phyloP scores from a whole-genome alignment of 345 rosid genomes.

The Kandelia obovata region DNA sequence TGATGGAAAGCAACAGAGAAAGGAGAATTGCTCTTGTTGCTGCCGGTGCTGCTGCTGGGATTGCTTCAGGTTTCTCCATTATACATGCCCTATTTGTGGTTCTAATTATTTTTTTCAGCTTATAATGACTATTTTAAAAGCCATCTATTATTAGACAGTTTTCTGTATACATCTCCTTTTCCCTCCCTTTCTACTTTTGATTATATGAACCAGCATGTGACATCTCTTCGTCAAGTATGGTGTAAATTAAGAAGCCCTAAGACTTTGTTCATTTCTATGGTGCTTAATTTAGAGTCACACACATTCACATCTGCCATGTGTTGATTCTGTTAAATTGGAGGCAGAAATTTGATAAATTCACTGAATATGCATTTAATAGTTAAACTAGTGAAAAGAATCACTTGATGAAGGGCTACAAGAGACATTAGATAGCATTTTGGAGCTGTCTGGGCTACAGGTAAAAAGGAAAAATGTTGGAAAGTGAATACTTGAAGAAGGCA shows the following conservation, averaged over 20 bases:
- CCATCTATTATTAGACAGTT: neutral
- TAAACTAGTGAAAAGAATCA: neutral
- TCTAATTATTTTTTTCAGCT: slow-evolving; percentile 1
- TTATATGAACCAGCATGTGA: neutral
- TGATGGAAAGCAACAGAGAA: slow-evolving; percentile 98
- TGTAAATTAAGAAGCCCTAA: neutral
- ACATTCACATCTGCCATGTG: too few relatives aligned
- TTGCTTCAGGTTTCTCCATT: slow-evolving; percentile 68
- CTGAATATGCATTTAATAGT: neutral
- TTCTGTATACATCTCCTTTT: neutral
- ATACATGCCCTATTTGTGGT: neutral
- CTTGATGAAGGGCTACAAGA: neutral
- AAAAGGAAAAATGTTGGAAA: neutral
- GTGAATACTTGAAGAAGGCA: too few relatives aligned
- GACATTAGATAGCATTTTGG: neutral
- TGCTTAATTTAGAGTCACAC: neutral
- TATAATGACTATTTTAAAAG: neutral
- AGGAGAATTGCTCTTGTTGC: slow-evolving; percentile 91
- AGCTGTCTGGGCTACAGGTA: neutral
- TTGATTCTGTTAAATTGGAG: neutral
- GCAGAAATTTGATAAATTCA: neutral
- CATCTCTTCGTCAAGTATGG: neutral
- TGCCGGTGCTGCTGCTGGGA: slow-evolving; percentile 98
- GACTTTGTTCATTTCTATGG: neutral
- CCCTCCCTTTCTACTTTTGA: neutral